A percentile compares a stretch with the other conserved stretches of the same genome.
These are phyloP conservation scores for Medicago ruthenica DNA, from an alignment of 306 rosid genomes.

Conservation along the genomic window DNA sequence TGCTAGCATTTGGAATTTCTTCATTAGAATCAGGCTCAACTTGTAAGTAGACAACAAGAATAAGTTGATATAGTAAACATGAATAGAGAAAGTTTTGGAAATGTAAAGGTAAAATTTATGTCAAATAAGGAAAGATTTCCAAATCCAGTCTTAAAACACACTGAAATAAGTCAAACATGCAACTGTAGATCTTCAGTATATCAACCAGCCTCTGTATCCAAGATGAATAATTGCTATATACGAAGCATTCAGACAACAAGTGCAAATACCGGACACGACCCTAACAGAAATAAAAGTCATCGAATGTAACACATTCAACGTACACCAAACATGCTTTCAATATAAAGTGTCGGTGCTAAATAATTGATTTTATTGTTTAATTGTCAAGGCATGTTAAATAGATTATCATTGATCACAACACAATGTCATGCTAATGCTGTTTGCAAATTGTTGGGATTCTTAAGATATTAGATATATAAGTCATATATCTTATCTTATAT, in stretches of 20 bases:
- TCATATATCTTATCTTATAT: too few species aligned
- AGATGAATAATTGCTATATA: not conserved
- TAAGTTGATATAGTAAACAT: constrained; percentile 8
- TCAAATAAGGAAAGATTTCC: not conserved
- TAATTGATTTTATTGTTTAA: too few species aligned
- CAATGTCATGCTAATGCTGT: too few species aligned
- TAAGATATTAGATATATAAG: too few species aligned
- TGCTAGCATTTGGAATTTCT: constrained; percentile 43
- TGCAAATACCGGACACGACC: not conserved
- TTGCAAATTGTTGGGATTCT: too few species aligned
- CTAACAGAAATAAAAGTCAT: too few species aligned
- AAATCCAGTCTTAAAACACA: not conserved
- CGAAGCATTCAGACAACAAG: not conserved
- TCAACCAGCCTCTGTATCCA: not conserved
- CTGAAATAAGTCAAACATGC: constrained; percentile 17
- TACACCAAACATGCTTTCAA: too few species aligned
- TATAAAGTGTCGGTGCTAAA: too few species aligned
- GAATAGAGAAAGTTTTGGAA: not conserved
- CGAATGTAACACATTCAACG: not conserved
- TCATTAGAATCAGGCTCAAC: constrained; percentile 59
- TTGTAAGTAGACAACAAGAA: constrained; percentile 37
- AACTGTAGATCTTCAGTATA: constrained; percentile 1
- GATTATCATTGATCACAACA: too few species aligned
- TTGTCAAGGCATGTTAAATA: too few species aligned
- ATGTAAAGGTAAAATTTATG: not conserved